Base-by-base conservation (phyloP, 2,329 filamentous ascomycete genomes). In the Stagonosporopsis tanaceti region DNA sequence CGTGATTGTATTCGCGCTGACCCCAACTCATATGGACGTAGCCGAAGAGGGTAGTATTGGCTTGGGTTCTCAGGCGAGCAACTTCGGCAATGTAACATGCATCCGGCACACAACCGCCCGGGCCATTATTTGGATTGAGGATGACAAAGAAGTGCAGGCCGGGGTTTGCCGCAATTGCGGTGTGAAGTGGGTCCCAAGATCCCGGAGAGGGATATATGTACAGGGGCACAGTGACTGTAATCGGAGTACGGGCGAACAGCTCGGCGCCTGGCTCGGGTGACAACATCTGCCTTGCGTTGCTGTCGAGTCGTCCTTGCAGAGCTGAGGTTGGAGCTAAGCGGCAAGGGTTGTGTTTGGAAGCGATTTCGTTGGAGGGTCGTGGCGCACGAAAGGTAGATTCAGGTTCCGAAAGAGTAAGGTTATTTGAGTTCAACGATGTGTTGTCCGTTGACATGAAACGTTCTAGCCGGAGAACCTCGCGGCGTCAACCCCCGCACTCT, bases 11-110 rank as follows among this genome's bases (percentile, higher is more conserved):
- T 8, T 24, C n/a, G 20, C 39, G 39, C 22, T 41, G 9, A 25
- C 39, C 39, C 39, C 39, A 41, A 41, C 17, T 41, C 39, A 41
- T 41, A 14, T 41, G 39, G 17, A 41, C 39, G 11, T 41, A 41
- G 39, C 39, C 39, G 15, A 41, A 41, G 39, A 41, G 39, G 9
- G 39, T 41, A 25, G 39, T 24, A 25, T 41, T 41, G 11, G 39
- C 24, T 15, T 9, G 11, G 4, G n/a, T 11, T 8, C 39, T 41
- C 4, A 41, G 39, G 39, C 39, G 39, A 25, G 39, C 39, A 7
- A 25, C 22, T 25, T 41, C 39, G 6, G 39, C 39, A 24, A 41
- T 25, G n/a, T 41, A 41, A 41, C 15, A 11, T 41, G 39, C 39
- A 25, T 41, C 39, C 4, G 39, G 39, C 17, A 41, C 22, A 24